phyloP scores from a whole-genome alignment of 2,329 filamentous ascomycete species.

The Fusarium sublunatum region DNA sequence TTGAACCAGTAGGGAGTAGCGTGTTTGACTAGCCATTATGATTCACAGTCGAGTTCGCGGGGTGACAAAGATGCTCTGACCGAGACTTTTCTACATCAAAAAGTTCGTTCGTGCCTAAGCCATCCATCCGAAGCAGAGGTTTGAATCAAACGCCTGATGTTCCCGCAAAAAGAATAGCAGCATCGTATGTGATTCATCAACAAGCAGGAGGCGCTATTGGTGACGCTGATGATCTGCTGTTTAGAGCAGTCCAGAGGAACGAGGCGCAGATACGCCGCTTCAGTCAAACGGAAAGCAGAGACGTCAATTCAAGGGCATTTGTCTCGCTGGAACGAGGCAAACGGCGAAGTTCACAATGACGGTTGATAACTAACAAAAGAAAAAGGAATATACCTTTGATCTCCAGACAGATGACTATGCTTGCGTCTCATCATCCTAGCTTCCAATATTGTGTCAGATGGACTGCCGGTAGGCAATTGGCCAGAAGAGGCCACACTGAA shows the following conservation, averaged over 20 bases:
- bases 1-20: background rate
- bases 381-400: conserved; percentile 36
- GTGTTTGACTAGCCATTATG: conserved; percentile 6
- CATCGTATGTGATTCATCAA: conserved; percentile 18
- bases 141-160: conserved; percentile 5
- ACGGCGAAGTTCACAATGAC: background rate
- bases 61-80: conserved; percentile 17
- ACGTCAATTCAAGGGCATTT: background rate
- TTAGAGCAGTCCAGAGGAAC: background rate
- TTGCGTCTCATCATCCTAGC: conserved; percentile 35
- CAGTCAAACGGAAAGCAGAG: background rate
- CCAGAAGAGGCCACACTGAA: background rate
- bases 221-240: background rate
- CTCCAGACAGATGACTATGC: conserved; percentile 40
- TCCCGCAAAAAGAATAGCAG: conserved; percentile 8
- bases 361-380: background rate
- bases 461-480: conserved; percentile 15
- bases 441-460: conserved; percentile 33
- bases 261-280: background rate
- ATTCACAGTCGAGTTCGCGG: conserved; percentile 23
- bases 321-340: background rate
- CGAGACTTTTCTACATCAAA: conserved; percentile 6
- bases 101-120: conserved; percentile 4
- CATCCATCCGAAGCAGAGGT: background rate
- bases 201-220: background rate